A percentile compares a stretch with the other conserved stretches of the same genome.
Conservation (phyloP, 805 yeast species). For the Priceomyces melissophilus region DNA sequence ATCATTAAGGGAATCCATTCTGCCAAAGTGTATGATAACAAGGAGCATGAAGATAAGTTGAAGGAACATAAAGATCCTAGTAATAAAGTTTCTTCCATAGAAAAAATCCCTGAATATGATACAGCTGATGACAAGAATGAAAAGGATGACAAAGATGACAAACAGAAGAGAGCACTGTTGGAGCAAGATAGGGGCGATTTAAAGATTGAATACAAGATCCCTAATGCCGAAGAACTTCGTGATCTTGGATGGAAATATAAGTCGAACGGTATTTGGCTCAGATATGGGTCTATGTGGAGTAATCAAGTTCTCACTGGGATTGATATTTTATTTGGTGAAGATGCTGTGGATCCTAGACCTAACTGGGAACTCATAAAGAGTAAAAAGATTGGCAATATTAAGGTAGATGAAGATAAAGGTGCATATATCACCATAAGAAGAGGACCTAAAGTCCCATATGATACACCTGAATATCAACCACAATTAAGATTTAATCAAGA, state of each 20-base stretch:
- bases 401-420: constrained; percentile 15
- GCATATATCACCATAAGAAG: constrained; percentile 33
- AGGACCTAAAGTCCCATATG: constrained; percentile 31
- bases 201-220: constrained; percentile 20
- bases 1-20: constrained; percentile 28
- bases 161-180: constrained; percentile 12
- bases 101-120: constrained; percentile 8
- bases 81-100: constrained; percentile 9
- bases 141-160: constrained; percentile 1
- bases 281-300: constrained; percentile 40
- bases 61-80: constrained; percentile 5
- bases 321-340: constrained; percentile 69
- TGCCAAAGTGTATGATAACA: constrained; percentile 23
- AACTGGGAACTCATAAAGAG: constrained; percentile 51
- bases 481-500: constrained; percentile 33
- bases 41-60: constrained; percentile 14
- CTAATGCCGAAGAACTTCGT: constrained; percentile 33
- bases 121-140: constrained; percentile 1
- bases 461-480: constrained; percentile 21
- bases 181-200: constrained; percentile 17
- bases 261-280: constrained; percentile 58
- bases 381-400: constrained; percentile 19
- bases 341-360: constrained; percentile 73
- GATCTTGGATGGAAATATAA: constrained; percentile 46
- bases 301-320: constrained; percentile 49